Conservation (phyloP, 352 stramenopile genomes). For the Globisporangium viniferum region DNA sequence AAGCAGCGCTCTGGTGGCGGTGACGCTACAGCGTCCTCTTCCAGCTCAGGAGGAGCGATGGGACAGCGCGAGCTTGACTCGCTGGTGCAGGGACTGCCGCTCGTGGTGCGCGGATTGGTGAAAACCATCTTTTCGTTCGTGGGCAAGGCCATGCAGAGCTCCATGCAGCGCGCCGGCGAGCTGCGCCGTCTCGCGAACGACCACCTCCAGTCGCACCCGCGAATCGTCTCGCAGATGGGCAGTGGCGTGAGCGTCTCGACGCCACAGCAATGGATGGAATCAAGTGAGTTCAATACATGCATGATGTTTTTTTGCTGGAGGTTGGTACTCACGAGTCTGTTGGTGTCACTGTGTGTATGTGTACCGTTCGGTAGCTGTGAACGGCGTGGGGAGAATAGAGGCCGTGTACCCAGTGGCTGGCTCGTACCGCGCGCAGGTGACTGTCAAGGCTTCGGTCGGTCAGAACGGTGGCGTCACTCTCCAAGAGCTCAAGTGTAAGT, state of each 20-base stretch:
- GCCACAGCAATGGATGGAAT: conserved; percentile 72
- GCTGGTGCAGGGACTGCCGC: conserved; percentile 52
- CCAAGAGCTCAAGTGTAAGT: conserved; percentile 63
- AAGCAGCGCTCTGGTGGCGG: conserved; percentile 1
- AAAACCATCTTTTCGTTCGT: conserved; percentile 70
- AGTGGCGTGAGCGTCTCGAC: conserved; percentile 43
- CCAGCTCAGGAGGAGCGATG: background rate
- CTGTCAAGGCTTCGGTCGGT: conserved; percentile 50
- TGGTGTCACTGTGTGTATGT: background rate
- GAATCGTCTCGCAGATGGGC: conserved; percentile 51
- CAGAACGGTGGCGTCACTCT: conserved; percentile 37
- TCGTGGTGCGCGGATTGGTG: conserved; percentile 56
- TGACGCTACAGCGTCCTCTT: background rate
- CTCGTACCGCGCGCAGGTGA: conserved; percentile 38
- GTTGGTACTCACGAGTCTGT: background rate
- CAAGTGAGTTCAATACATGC: conserved; percentile 36
- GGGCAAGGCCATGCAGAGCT: conserved; percentile 54
- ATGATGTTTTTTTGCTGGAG: background rate
- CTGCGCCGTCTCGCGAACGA: conserved; percentile 52
- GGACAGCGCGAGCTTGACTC: conserved; percentile 44
- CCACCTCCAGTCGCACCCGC: conserved; percentile 44
- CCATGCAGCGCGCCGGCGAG: conserved; percentile 58
- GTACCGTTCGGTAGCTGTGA: conserved; percentile 42
- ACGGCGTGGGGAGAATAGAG: conserved; percentile 59
- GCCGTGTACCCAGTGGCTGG: conserved; percentile 60